phyloP scores from a whole-genome alignment of 2,329 filamentous ascomycete species.

The Scopulariopsis brevicaulis region DNA sequence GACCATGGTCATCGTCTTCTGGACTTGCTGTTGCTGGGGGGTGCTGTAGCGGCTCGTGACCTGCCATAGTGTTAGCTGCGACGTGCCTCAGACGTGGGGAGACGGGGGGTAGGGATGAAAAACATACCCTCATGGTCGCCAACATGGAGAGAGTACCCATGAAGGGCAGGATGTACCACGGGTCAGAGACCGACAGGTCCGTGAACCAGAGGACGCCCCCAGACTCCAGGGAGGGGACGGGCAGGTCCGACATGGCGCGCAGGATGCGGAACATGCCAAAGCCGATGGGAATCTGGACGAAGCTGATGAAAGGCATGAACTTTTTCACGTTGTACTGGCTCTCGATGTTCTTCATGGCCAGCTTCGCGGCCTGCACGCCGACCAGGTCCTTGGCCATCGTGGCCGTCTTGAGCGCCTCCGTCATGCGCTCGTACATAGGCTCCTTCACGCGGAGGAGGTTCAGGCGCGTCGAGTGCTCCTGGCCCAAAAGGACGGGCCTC shows the following conservation, averaged over 20 bases:
- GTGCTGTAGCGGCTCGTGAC: conserved; percentile 22
- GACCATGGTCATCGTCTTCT: conserved; percentile 29
- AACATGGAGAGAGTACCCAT: conserved; percentile 45
- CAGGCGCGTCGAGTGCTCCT: conserved; percentile 52
- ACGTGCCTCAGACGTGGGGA: background rate
- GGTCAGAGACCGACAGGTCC: conserved; percentile 68
- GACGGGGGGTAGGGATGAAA: background rate
- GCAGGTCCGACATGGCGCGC: conserved; percentile 61
- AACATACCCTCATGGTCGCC: conserved; percentile 38
- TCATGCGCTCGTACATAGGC: conserved; percentile 35
- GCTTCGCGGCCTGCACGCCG: conserved; percentile 5
- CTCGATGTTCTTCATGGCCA: conserved; percentile 9
- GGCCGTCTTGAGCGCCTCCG: conserved; percentile 26
- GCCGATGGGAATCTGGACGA: conserved; percentile 51
- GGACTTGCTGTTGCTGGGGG: conserved; percentile 20
- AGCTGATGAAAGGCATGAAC: conserved; percentile 22
- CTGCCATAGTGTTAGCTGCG: conserved; percentile 11
- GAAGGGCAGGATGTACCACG: conserved; percentile 63
- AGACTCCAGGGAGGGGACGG: conserved; percentile 65
- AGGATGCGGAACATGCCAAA: conserved; percentile 74
- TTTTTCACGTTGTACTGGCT: conserved; percentile 22
- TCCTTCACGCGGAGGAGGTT: conserved; percentile 38
- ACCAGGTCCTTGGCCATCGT: conserved; percentile 17
- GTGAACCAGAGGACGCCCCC: conserved; percentile 69
- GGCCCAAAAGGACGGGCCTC: conserved; percentile 49